phyloP scores from a whole-genome alignment of 2,329 filamentous ascomycete species.

The Shiraia sp. region DNA sequence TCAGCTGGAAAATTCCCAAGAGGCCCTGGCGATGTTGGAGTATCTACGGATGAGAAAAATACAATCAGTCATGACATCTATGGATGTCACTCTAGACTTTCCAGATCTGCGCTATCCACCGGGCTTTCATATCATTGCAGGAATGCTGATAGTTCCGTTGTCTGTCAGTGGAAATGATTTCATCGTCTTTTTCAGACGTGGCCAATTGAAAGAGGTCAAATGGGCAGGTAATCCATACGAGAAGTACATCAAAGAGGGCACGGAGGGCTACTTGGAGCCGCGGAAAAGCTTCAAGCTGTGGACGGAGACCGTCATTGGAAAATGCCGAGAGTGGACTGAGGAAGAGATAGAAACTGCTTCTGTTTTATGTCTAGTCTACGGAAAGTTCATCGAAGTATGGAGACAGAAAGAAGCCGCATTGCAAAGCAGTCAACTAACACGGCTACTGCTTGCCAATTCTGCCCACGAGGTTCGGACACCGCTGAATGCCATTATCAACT shows the following conservation, averaged over 20 bases:
- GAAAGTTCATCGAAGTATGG: constrained; percentile 91
- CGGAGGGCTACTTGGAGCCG: constrained; percentile 74
- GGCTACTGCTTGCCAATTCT: constrained; percentile 80
- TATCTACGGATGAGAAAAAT: constrained; percentile 78
- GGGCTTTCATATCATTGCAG: constrained; percentile 77
- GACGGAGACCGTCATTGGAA: constrained; percentile 79
- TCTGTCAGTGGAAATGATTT: constrained; percentile 78
- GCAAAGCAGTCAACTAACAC: constrained; percentile 79
- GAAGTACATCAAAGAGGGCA: constrained; percentile 73
- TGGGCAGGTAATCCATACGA: constrained; percentile 90
- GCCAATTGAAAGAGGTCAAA: constrained; percentile 74
- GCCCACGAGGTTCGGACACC: constrained; percentile 91
- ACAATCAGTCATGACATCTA: constrained; percentile 75
- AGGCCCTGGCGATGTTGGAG: constrained; percentile 81
- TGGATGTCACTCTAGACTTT: constrained; percentile 76
- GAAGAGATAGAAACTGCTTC: constrained; percentile 88
- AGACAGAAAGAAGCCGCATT: constrained; percentile 84
- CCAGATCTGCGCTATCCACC: constrained; percentile 79
- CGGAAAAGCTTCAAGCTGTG: constrained; percentile 78
- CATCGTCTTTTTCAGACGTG: constrained; percentile 86
- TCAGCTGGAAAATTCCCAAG: constrained; percentile 73
- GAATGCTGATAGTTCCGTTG: constrained; percentile 79
- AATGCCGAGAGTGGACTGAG: constrained; percentile 85
- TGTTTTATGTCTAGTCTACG: constrained; percentile 84
- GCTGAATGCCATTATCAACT: constrained; percentile 92